phyloP scores from a whole-genome alignment of 1,139 yeast genomes.

The Spathaspora jeffriesii region DNA sequence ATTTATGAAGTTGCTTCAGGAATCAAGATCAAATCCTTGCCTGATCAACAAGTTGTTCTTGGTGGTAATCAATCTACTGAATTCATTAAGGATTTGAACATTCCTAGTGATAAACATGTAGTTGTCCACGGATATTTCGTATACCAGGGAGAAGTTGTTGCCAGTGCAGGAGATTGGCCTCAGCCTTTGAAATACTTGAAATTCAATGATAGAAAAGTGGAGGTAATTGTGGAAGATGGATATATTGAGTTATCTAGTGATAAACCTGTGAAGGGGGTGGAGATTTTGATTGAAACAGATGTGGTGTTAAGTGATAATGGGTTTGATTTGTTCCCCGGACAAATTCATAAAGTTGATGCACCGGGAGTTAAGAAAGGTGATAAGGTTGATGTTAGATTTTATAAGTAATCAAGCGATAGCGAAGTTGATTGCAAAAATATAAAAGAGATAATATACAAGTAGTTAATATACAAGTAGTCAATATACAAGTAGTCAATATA shows the following conservation, averaged over 20 bases:
- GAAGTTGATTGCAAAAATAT: no score
- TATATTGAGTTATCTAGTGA: constrained; percentile 21
- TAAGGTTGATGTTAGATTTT: constrained; percentile 4
- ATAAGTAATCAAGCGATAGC: constrained; percentile 1
- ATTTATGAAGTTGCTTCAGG: constrained; percentile 32
- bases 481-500: no score
- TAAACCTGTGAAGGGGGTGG: constrained; percentile 44
- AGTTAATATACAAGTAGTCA: no score
- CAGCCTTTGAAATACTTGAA: constrained; percentile 49
- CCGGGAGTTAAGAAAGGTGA: not conserved
- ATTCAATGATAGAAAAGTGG: constrained; percentile 22
- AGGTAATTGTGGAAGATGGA: constrained; percentile 17
- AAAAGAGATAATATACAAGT: no score
- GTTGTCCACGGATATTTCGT: constrained; percentile 22
- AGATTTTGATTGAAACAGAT: constrained; percentile 21
- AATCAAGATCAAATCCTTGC: constrained; percentile 16
- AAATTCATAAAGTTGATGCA: constrained; percentile 11
- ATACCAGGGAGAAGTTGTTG: constrained; percentile 18
- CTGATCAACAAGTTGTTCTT: constrained; percentile 18
- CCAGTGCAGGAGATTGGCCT: constrained; percentile 51
- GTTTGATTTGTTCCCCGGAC: constrained; percentile 43
- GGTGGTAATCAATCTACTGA: constrained; percentile 36
- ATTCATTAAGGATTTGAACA: constrained; percentile 15
- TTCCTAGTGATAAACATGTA: constrained; percentile 18
- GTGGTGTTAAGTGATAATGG: constrained; percentile 38